Evolutionary conservation across 805 yeast species (phyloP), one percentile per base, ranked within the genome.

Genomic region (Myxozyma monticola): DNA sequence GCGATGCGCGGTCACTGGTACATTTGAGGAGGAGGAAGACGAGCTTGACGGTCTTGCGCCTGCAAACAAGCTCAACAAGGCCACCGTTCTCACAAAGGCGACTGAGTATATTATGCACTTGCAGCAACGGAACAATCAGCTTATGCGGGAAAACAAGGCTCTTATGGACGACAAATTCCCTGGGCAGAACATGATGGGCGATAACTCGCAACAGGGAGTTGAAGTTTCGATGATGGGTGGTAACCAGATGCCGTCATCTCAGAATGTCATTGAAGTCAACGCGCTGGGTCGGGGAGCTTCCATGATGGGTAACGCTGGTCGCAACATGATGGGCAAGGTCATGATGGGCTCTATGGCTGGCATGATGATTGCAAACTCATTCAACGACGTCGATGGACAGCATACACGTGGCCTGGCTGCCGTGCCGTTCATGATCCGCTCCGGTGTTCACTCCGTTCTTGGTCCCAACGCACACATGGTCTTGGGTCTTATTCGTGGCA

Each of bases 51-150:
- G 93, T 2, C 72, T 85, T 29, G 75, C 83, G 20, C 93, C 93
- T 0, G 89, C 90, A 8, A 68, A 78, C 29, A 85, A 85, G 64
- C 71, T 87, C 48, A 85, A 85, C 66, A 86, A 86, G 67, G 93
- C 91, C 12, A 83, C 84, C 25, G 84, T 86, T 12, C 70, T 86
- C 45, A 75, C 87, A 33, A 86, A 86, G 62, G 87, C 90, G 7
- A 82, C 88, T 0, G 95, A 86, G 68, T 87, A 87, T 65, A 86
- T 86, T 62, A 73, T 76, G 62, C 88, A 85, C 64, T 70, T 86
- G 56, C 89, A 86, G 65, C 64, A 69, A 47, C 79, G 82, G 54
- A 85, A 84, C 60, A 65, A 67, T 2, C 65, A 69, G 30, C 69
- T 86, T 60, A 63, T 54, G 88, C 85, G 65, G 14, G 59, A 54